Evolutionary conservation across 768 basidiomycete species (phyloP).

Genomic region (Dentipellis fragilis): DNA sequence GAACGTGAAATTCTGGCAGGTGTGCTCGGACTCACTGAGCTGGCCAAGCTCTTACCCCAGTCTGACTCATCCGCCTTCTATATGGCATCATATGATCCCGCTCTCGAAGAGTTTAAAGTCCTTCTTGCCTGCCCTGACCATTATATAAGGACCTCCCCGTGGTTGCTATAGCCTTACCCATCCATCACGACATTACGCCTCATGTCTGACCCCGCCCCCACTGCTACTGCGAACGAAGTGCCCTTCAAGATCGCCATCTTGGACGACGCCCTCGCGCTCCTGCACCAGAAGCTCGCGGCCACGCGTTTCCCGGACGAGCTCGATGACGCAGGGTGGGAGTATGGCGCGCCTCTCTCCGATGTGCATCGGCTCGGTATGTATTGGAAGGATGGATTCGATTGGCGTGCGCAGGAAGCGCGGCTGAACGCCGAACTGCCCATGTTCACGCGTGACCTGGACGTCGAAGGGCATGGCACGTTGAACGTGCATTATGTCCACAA

Average conservation of each 20-base stretch:
- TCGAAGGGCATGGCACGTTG: conserved; percentile 20
- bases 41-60: too few relatives aligned
- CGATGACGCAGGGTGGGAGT: conserved; percentile 36
- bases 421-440: conserved; percentile 21
- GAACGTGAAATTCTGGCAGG: too few relatives aligned
- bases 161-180: too few relatives aligned
- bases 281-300: conserved; percentile 36
- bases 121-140: too few relatives aligned
- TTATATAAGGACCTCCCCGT: too few relatives aligned
- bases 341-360: conserved; percentile 28
- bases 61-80: too few relatives aligned
- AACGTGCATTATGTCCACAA: conserved; percentile 36
- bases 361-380: conserved; percentile 14
- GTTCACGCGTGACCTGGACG: conserved; percentile 22
- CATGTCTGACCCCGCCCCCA: conserved; percentile 17
- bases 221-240: conserved; percentile 19
- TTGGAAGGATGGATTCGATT: conserved; percentile 20
- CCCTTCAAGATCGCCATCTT: conserved; percentile 40
- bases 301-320: conserved; percentile 45
- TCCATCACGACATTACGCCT: too few relatives aligned
- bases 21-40: too few relatives aligned
- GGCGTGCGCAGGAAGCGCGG: conserved; percentile 17
- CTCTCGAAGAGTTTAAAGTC: too few relatives aligned
- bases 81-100: too few relatives aligned
- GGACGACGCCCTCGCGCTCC: conserved; percentile 28